These are phyloP conservation scores for Primulina tabacum DNA, from an alignment of 257 asterid species.

Conservation along the genomic window DNA sequence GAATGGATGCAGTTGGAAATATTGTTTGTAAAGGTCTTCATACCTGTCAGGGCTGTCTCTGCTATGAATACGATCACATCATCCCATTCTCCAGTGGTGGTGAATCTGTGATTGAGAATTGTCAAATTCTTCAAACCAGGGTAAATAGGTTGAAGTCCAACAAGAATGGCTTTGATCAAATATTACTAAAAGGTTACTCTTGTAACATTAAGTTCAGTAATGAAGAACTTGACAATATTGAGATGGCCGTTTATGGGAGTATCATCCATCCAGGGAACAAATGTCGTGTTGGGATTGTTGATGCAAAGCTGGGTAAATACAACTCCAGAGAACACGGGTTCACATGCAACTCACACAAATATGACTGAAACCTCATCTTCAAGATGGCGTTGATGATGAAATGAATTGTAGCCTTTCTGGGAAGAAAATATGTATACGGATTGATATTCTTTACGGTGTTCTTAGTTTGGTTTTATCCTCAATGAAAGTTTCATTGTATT, in stretches of 20 bases:
- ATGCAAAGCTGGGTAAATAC: constrained; percentile 36
- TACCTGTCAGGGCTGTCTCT: constrained; percentile 73
- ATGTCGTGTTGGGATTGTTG: constrained; percentile 49
- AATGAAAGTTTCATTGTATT: neutral
- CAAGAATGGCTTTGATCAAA: constrained; percentile 41
- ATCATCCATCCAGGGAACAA: constrained; percentile 49
- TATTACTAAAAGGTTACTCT: constrained; percentile 62
- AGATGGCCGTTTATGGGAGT: constrained; percentile 74
- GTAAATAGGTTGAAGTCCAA: constrained; percentile 74
- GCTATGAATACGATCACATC: constrained; percentile 72
- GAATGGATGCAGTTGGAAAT: constrained; percentile 78
- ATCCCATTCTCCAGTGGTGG: constrained; percentile 78
- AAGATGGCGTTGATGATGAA: constrained; percentile 12
- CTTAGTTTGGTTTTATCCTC: neutral
- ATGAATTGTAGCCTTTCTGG: neutral
- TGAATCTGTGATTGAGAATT: constrained; percentile 60
- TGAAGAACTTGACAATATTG: constrained; percentile 56
- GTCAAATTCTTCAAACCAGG: constrained; percentile 86
- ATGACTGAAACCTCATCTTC: constrained; percentile 23
- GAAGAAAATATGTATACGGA: neutral
- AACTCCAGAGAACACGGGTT: constrained; percentile 39
- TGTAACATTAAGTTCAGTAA: constrained; percentile 57
- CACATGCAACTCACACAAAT: constrained; percentile 39
- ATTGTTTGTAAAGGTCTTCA: constrained; percentile 64
- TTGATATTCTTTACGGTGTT: neutral